Evolutionary conservation across 352 stramenopile genomes (phyloP).

Genomic region (Phytophthora ramorum): DNA sequence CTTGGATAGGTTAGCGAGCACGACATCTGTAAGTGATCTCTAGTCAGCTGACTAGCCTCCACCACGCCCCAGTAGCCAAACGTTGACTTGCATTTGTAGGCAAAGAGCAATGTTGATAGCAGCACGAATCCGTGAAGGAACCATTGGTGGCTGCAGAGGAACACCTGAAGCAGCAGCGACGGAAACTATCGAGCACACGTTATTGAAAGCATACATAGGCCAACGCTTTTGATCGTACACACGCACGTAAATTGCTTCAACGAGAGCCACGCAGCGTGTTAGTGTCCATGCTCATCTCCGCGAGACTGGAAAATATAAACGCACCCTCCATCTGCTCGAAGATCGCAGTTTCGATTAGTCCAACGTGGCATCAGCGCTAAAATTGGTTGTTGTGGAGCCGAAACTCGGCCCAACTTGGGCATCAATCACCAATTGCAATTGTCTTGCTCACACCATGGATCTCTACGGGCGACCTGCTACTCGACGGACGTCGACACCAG

Average conservation of each 20-base stretch:
- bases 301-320: background rate
- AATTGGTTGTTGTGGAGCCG: slow-evolving; percentile 10
- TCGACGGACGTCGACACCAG: slow-evolving; percentile 28
- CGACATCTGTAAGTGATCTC: slow-evolving; percentile 35
- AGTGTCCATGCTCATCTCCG: background rate
- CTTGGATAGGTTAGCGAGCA: slow-evolving; percentile 58
- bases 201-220: slow-evolving; percentile 2
- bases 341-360: background rate
- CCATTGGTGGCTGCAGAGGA: slow-evolving; percentile 73
- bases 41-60: slow-evolving; percentile 1
- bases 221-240: background rate
- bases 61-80: background rate
- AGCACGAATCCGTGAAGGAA: slow-evolving; percentile 72
- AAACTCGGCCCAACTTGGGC: slow-evolving; percentile 6
- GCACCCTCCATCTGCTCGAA: background rate
- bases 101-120: slow-evolving; percentile 57
- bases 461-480: slow-evolving; percentile 50
- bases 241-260: slow-evolving; percentile 21
- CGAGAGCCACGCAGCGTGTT: background rate
- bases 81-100: slow-evolving; percentile 68
- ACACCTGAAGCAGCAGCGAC: slow-evolving; percentile 68
- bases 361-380: slow-evolving; percentile 4
- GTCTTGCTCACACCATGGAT: slow-evolving; percentile 33
- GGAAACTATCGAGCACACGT: slow-evolving; percentile 38
- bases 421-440: slow-evolving; percentile 11